phyloP scores from a whole-genome alignment of 805 yeast species.

The Barnettozyma wickerhamii region DNA sequence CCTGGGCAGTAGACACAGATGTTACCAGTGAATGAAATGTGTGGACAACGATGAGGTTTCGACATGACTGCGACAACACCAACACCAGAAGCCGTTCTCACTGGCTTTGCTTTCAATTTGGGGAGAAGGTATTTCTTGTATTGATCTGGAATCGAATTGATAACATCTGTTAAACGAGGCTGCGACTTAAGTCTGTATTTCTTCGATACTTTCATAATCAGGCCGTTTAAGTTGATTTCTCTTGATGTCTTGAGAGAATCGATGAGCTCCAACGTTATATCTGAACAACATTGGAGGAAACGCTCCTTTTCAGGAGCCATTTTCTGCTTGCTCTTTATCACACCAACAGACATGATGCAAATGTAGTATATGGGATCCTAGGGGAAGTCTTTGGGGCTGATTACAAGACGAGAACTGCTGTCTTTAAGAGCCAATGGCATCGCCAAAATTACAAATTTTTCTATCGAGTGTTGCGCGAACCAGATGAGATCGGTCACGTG shows the following conservation, averaged over 20 bases:
- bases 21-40: slow-evolving; percentile 97
- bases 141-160: slow-evolving; percentile 93
- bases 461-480: slow-evolving; percentile 1
- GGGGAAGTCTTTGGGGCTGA: background rate
- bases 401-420: too few species aligned
- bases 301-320: slow-evolving; percentile 90
- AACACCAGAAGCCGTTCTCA: slow-evolving; percentile 96
- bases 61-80: slow-evolving; percentile 99
- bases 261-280: slow-evolving; percentile 81
- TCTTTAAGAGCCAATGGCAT: slow-evolving; percentile 1
- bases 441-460: slow-evolving; percentile 6
- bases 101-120: slow-evolving; percentile 96
- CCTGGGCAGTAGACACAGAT: slow-evolving; percentile 99
- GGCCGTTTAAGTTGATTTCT: slow-evolving; percentile 86
- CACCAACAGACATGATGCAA: slow-evolving; percentile 26
- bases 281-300: slow-evolving; percentile 88
- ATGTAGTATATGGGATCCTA: background rate
- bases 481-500: slow-evolving; percentile 8
- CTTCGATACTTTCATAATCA: slow-evolving; percentile 80
- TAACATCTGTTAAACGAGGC: slow-evolving; percentile 92
- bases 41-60: slow-evolving; percentile 98
- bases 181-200: slow-evolving; percentile 88
- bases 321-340: slow-evolving; percentile 47
- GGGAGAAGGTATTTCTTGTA: slow-evolving; percentile 89
- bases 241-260: slow-evolving; percentile 67